Conservation (phyloP, 106 monocot genomes). For the Dendrobium catenatum region DNA sequence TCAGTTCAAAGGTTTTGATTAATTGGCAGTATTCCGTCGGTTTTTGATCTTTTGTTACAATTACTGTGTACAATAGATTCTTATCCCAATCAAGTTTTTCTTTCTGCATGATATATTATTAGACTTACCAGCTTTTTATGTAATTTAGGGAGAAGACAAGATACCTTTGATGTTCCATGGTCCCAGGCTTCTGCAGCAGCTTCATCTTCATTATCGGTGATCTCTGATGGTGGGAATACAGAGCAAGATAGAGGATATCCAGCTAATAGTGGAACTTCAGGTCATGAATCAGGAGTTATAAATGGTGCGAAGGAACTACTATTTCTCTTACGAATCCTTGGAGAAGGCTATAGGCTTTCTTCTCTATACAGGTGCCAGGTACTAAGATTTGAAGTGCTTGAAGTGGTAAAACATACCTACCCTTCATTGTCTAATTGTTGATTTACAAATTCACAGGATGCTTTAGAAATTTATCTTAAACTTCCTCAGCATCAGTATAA, state of each 20-base stretch:
- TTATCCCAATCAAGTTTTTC: not conserved
- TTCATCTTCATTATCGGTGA: conserved; percentile 42
- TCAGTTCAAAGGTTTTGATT: not conserved
- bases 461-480: conserved; percentile 74
- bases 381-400: not conserved
- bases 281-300: conserved; percentile 25
- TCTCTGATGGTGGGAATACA: conserved; percentile 40
- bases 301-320: conserved; percentile 55
- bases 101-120: not conserved
- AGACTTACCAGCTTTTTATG: not conserved
- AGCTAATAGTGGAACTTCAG: conserved; percentile 26
- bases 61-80: not conserved
- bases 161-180: conserved; percentile 45
- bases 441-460: conserved; percentile 47
- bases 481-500: conserved; percentile 83
- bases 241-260: conserved; percentile 43
- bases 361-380: conserved; percentile 86
- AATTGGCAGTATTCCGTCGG: not conserved
- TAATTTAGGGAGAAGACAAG: conserved; percentile 32
- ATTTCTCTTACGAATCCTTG: conserved; percentile 71
- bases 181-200: conserved; percentile 33
- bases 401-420: not conserved
- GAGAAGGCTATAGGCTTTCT: conserved; percentile 81
- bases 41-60: not conserved
- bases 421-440: not conserved